Conservation (phyloP, 139 green algal species). For the Coelastrella sp. region DNA sequence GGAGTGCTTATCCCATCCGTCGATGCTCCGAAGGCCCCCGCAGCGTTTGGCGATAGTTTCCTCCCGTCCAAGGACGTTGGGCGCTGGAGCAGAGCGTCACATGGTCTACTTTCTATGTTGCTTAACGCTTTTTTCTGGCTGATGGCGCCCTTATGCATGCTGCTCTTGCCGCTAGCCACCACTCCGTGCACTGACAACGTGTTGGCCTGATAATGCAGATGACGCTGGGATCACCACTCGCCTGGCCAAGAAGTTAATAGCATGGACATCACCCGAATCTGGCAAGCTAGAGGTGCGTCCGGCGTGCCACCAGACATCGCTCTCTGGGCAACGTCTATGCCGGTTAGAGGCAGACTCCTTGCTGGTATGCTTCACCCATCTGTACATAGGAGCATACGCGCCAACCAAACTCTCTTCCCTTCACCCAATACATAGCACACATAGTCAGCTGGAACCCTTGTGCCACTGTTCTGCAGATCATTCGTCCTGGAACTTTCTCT, state of each 20-base stretch:
- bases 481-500: conserved; percentile 31
- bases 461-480: background rate
- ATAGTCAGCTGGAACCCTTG: background rate
- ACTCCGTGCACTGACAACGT: conserved; percentile 14
- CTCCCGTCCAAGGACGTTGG: background rate
- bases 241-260: conserved; percentile 12
- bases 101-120: background rate
- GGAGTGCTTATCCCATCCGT: background rate
- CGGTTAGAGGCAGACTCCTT: background rate
- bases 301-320: background rate
- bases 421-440: background rate
- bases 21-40: background rate
- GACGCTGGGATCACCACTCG: conserved; percentile 22
- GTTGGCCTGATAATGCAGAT: conserved; percentile 22
- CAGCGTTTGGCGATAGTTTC: background rate
- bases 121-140: background rate
- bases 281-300: conserved; percentile 33
- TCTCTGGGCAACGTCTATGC: background rate
- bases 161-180: background rate
- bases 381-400: too few relatives aligned
- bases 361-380: background rate
- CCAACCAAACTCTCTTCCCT: background rate
- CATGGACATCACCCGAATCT: background rate
- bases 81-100: background rate
- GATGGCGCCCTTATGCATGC: background rate